Evolutionary conservation across 805 yeast genomes (phyloP), one percentile per base, ranked within the genome.

Genomic region (Saccharomycopsis selenospora): DNA sequence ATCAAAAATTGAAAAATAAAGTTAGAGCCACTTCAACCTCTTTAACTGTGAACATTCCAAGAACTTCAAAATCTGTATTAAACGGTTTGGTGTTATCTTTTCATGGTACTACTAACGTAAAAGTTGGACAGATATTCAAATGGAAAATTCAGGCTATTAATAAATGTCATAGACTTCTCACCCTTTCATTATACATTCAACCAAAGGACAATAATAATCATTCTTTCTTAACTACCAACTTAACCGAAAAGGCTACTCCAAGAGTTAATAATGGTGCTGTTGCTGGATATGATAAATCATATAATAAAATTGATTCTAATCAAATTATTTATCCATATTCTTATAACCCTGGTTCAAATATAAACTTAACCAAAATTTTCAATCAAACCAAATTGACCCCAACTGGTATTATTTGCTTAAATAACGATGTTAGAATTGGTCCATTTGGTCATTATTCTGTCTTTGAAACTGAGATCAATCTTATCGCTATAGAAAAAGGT

Each of bases 81-180:
- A 53, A 50, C 30, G 72, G 75, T 0, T 58, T 78, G 13, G 67
- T 69, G 13, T 66, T 84, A 11, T 74, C 82, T 2, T 77, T 85
- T 49, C 67, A 73, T 3, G 93, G 95, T 0, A 75, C 77, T 8
- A 74, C 82, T 4, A 69, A 72, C 36, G 79, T 82, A 3, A 67
- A 70, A 55, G 62, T 82, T 7, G 91, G 93, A 2, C 73, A 76
- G 36, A 67, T 70, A 2, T 77, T 76, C 59, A 72, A 69, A 47
- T 80, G 90, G 85, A 72, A 72, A 43, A 69, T 85, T 11, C 84
- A 79, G 56, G 79, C 83, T 1, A 72, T 82, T 46, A 85, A 85
- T 65, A 72, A 71, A 51, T 73, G 85, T 1, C 55, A 63, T n/a
- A 70, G 70, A 22, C 59, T 69, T 14, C 63, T 82, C 52, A 74